phyloP scores from a whole-genome alignment of 805 yeast species.

The Scheffersomyces ergatensis region DNA sequence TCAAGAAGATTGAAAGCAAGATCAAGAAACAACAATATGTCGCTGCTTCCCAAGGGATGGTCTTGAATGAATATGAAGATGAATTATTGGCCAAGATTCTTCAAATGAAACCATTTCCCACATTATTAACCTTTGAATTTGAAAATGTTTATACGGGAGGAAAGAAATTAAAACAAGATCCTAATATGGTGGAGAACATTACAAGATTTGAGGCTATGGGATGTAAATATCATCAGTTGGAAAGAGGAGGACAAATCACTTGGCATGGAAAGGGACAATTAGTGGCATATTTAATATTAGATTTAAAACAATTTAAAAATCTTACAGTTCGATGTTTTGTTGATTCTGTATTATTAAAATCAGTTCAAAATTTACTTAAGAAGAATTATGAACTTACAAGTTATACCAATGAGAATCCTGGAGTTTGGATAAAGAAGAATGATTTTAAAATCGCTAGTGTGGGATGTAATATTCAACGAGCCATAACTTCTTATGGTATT shows the following conservation, averaged over 20 bases:
- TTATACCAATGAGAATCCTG: conserved; percentile 67
- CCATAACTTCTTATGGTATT: conserved; percentile 86
- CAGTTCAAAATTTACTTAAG: conserved; percentile 49
- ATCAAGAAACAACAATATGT: conserved; percentile 39
- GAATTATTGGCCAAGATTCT: conserved; percentile 37
- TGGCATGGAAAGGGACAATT: conserved; percentile 97
- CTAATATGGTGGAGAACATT: conserved; percentile 30
- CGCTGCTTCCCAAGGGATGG: conserved; percentile 28
- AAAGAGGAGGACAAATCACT: conserved; percentile 94
- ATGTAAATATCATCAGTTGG: conserved; percentile 73
- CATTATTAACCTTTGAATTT: conserved; percentile 79
- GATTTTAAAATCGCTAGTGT: conserved; percentile 77
- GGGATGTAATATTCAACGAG: conserved; percentile 83
- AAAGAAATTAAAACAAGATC: conserved; percentile 63
- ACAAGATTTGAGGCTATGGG: conserved; percentile 28
- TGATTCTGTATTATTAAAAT: conserved; percentile 53
- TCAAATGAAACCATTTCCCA: conserved; percentile 56
- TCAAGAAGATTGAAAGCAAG: conserved; percentile 51
- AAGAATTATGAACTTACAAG: conserved; percentile 41
- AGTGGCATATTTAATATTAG: conserved; percentile 72
- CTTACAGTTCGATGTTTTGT: conserved; percentile 67
- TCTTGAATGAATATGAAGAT: conserved; percentile 47
- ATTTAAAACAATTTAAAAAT: conserved; percentile 56
- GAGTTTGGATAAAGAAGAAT: conserved; percentile 68
- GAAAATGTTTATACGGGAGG: conserved; percentile 91